Base-by-base conservation (phyloP, 23 red algal species). In the Chondrus crispus region DNA sequence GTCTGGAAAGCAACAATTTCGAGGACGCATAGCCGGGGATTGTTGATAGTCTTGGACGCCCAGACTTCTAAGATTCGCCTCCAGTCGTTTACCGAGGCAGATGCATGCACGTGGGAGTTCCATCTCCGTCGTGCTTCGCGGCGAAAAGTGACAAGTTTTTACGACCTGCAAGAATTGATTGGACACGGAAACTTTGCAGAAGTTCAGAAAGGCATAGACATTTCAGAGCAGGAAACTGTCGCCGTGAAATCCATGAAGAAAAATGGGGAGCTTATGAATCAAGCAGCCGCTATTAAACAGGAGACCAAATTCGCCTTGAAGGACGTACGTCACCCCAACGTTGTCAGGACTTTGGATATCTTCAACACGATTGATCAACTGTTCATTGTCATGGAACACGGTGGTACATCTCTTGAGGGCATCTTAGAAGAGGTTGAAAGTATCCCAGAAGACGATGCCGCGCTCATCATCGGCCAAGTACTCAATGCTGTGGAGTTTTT, bases 241-340 rank as follows among this genome's bases (percentile, higher is more conserved):
- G 95, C 95, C 45, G 92, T 98, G 39, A 98, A 98, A 86, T 80
- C 94, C 41, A 98, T 98, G 91, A 92, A 94, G 60, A 98, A 98
- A 74, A 95, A 98, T 66, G 95, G 92, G 82, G 94, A 93, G 81
- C 84, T 95, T 52, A 98, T 95, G 94, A 63, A 75, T 37, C n/a
- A n/a, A n/a, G n/a, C n/a, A n/a, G n/a, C n/a, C n/a, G 74, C 88
- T 36, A 91, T 95, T 33, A 87, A 94, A 49, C 94, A 87, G 38
- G 95, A 98, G 77, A 88, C 92, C 57, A 91, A 99, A 62, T 95
- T 99, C 85, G 73, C 96, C 79, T 88, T 79, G 38, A 93, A 93
- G 88, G 76, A 88, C 55, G 84, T 98, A 26, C 68, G 90, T 51
- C 91, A 98, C 74, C 51, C 30, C 11, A 94, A 98, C 70, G 80